phyloP scores from a whole-genome alignment of 73 alveolate species.

The Durusdinium trenchii region DNA sequence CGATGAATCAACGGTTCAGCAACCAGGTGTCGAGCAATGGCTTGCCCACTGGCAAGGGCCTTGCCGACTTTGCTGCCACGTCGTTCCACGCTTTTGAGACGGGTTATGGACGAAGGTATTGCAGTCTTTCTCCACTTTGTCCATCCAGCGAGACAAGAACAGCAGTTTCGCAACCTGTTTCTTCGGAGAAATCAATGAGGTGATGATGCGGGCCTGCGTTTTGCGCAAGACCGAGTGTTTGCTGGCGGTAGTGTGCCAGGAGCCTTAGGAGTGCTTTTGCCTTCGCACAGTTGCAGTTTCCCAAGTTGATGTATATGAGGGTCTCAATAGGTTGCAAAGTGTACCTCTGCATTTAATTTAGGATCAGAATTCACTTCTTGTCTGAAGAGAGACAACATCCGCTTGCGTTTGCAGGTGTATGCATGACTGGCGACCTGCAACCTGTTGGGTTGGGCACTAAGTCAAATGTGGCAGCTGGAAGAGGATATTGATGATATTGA shows the following conservation, averaged over 20 bases:
- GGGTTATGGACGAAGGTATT: not conserved
- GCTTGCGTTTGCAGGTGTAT: not conserved
- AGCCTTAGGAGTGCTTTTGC: not conserved
- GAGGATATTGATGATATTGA: not conserved
- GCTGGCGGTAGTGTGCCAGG: constrained; percentile 68
- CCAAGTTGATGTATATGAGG: not conserved
- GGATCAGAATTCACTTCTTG: not conserved
- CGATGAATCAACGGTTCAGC: not conserved
- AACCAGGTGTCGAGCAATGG: constrained; percentile 48
- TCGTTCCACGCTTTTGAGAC: not conserved
- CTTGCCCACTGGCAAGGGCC: constrained; percentile 3
- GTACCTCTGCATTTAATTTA: not conserved
- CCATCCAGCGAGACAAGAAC: not conserved
- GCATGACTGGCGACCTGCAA: constrained; percentile 53
- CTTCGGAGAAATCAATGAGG: not conserved
- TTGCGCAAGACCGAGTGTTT: constrained; percentile 51
- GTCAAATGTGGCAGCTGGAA: not conserved
- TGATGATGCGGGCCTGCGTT: constrained; percentile 63
- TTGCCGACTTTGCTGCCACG: not conserved
- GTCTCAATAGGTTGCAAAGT: not conserved
- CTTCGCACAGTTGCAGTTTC: not conserved
- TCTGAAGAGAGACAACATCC: not conserved
- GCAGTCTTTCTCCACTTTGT: not conserved
- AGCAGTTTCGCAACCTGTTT: not conserved
- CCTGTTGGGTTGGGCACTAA: constrained; percentile 48